Base-by-base conservation (phyloP, 78 protist genomes). In the Polysphondylium violaceum region DNA sequence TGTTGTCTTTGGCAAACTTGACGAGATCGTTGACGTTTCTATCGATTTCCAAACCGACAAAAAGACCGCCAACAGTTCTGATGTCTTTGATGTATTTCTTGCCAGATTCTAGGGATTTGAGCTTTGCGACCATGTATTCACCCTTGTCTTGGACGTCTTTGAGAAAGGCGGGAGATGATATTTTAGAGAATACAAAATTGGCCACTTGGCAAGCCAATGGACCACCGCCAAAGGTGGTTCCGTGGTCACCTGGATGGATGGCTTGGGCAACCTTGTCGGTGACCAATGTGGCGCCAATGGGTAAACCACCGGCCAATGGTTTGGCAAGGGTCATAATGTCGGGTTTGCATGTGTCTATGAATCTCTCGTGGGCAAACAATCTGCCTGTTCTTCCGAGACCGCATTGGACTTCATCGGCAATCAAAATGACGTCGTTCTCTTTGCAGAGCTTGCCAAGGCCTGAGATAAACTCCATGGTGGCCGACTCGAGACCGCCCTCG, bases 351-450 rank as follows among this genome's bases (percentile, higher is more conserved):
- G 19, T 12, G 14, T 55, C 78, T 21, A 3, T 2, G 31, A 65
- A 77, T 31, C 77, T 41, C 1, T 59, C 74, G 73, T 94, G 96
- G 11, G 96, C 98, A 95, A 96, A 96, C 36, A 95, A 74, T 29
- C 72, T 19, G 14, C 98, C 98, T 14, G 96, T 91, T 31, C 98
- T 87, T 14, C 97, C 98, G 47, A 94, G 16, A 12, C 98, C 98
- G 38, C 95, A 91, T 78, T 96, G 95, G 11, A 92, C 93, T 19
- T 92, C 95, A 55, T 87, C 95, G 36, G 69, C 65, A 36, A 93
- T 86, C 38, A 95, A 56, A 17, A 89, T 12, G 8, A 76, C 90
- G 25, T 86, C 29, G 47, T 95, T 36, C 71, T 89, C 44, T n/a
- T 60, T 25, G 55, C 95, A 90, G 29, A 76, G 43, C 27, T 86